phyloP scores from a whole-genome alignment of 2,329 filamentous ascomycete genomes.

The Chaetomium sp. region DNA sequence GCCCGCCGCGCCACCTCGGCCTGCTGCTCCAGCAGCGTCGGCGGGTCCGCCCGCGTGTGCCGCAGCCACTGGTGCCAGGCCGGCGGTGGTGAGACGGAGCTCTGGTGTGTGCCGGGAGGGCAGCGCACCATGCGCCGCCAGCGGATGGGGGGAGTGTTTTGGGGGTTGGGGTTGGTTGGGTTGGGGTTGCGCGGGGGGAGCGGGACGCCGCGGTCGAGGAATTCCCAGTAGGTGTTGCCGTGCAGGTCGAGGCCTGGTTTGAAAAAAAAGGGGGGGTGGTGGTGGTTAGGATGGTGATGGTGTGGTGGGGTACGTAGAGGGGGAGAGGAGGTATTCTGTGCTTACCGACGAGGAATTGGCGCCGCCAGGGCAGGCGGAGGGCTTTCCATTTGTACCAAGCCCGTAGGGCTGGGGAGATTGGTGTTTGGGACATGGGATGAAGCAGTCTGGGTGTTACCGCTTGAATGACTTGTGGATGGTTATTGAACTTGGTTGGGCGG shows the following conservation, averaged over 20 bases:
- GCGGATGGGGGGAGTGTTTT: slow-evolving; percentile 39
- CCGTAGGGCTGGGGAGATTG: slow-evolving; percentile 43
- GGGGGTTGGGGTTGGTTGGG: background rate
- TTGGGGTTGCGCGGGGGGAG: slow-evolving; percentile 32
- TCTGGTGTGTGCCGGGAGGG: slow-evolving; percentile 56
- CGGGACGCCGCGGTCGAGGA: slow-evolving; percentile 52
- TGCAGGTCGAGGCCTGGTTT: slow-evolving; percentile 62
- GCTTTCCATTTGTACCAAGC: slow-evolving; percentile 65
- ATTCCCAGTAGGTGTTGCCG: slow-evolving; percentile 71
- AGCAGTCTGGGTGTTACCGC: background rate
- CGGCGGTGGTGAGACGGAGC: slow-evolving; percentile 59
- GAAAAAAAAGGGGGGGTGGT: too few relatives aligned
- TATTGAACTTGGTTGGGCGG: background rate
- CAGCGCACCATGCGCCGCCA: slow-evolving; percentile 66
- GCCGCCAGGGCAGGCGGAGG: slow-evolving; percentile 65
- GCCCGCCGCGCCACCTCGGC: slow-evolving; percentile 56
- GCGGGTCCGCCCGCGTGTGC: slow-evolving; percentile 57
- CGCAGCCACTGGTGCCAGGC: slow-evolving; percentile 72
- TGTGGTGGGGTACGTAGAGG: slow-evolving; percentile 7
- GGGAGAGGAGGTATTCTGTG: background rate
- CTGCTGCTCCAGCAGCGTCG: slow-evolving; percentile 59
- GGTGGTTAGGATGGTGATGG: background rate
- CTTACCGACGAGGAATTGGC: slow-evolving; percentile 62
- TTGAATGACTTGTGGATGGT: background rate
- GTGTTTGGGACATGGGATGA: slow-evolving; percentile 37